phyloP scores from a whole-genome alignment of 176 grass and related monocot species.

The Echinochloa phyllopogon region DNA sequence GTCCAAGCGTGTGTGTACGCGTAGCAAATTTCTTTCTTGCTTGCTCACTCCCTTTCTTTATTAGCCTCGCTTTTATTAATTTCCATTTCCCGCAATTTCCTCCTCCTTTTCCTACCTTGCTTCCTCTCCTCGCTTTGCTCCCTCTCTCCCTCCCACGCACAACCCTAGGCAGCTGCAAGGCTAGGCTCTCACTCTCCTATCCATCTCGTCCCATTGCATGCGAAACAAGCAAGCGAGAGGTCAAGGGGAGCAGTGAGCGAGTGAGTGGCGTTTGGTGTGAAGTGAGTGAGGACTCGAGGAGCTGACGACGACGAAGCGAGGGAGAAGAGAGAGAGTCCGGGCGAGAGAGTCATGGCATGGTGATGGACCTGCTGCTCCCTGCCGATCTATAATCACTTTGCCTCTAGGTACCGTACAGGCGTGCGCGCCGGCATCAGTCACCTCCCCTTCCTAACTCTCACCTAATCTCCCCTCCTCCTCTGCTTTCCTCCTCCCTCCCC shows the following conservation, averaged over 20 bases:
- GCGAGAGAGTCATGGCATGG: conserved; percentile 30
- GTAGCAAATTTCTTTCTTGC: conserved; percentile 46
- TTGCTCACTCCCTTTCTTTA: conserved; percentile 34
- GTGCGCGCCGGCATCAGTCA: conserved; percentile 42
- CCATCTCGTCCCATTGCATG: conserved; percentile 42
- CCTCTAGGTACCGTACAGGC: conserved; percentile 39
- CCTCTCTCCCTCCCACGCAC: background rate
- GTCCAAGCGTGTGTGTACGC: conserved; percentile 37
- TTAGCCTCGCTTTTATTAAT: conserved; percentile 45
- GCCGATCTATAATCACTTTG: conserved; percentile 47
- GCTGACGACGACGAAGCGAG: background rate
- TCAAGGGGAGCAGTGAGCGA: conserved; percentile 21
- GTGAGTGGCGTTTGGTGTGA: conserved; percentile 40
- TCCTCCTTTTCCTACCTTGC: conserved; percentile 34
- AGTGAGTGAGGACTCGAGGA: conserved; percentile 9
- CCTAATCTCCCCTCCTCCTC: conserved; percentile 31
- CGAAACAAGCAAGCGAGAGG: conserved; percentile 34
- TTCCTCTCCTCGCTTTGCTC: conserved; percentile 18
- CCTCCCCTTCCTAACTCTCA: conserved; percentile 47
- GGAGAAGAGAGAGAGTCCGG: too few relatives aligned
- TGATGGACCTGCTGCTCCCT: background rate
- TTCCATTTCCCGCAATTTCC: conserved; percentile 54
- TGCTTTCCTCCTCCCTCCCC: background rate
- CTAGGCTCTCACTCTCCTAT: background rate
- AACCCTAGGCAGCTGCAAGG: background rate